Evolutionary conservation across 2,329 filamentous ascomycete genomes (phyloP).

Genomic region (Aureobasidium sp.): DNA sequence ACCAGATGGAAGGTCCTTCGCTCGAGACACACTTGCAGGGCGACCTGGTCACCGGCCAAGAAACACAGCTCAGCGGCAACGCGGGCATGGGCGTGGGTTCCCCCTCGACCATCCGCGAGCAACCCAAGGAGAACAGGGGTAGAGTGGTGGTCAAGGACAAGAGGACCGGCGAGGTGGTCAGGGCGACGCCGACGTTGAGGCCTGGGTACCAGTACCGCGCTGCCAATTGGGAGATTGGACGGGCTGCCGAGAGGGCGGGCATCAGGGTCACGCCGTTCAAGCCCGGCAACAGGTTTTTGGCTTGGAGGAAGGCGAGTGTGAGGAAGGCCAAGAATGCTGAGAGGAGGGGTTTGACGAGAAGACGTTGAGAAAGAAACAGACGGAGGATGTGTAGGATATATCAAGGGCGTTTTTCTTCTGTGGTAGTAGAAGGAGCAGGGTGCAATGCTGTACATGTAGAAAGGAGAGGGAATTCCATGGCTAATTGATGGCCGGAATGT

Average conservation of each 20-base stretch:
- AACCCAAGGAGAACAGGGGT: constrained; percentile 16
- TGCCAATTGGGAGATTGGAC: constrained; percentile 60
- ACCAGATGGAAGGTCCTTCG: constrained; percentile 25
- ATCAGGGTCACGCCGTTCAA: constrained; percentile 48
- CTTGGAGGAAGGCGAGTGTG: constrained; percentile 52
- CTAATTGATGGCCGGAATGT: background rate
- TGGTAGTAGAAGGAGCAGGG: no score
- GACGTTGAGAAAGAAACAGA: constrained; percentile 22
- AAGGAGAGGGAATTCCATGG: background rate
- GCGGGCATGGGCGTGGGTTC: constrained; percentile 15
- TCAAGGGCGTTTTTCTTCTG: background rate
- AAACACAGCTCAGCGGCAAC: constrained; percentile 16
- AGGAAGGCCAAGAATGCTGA: constrained; percentile 43
- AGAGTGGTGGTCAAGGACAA: constrained; percentile 21
- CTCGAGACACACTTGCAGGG: background rate
- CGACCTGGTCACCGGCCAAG: constrained; percentile 13
- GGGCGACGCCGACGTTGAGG: constrained; percentile 34
- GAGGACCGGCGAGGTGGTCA: constrained; percentile 19
- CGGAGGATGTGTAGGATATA: background rate
- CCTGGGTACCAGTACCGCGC: constrained; percentile 55
- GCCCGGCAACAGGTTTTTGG: constrained; percentile 52
- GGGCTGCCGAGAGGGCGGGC: constrained; percentile 51
- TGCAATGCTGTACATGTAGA: background rate
- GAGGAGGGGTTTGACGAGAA: constrained; percentile 43
- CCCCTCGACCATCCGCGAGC: constrained; percentile 18